Base-by-base conservation (phyloP, 1,284 basidiomycete genomes). In the Phellopilus nigrolimitatus region DNA sequence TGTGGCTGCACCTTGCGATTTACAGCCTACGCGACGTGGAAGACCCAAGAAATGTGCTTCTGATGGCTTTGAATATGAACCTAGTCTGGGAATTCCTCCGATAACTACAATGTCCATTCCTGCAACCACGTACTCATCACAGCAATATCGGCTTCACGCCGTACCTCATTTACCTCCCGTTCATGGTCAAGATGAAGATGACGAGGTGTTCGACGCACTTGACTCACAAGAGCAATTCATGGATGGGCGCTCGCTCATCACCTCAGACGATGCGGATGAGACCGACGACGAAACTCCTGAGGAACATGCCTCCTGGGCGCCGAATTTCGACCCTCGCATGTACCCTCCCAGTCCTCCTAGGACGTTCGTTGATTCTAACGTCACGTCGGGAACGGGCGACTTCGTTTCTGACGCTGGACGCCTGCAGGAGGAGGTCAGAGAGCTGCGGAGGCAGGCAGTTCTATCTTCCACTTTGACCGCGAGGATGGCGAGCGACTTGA, bases 11-110 rank as follows among this genome's bases (percentile, higher is more conserved):
- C 73, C 40, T 13, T 28, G 30, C 19, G 31, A 44, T 4, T 8
- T 19, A 10, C 9, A 30, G 28, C 15, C 10, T 28, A 24, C 37
- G 21, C 43, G 71, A 52, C 71, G 73, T n/a, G 76, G 76, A 13
- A 61, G 77, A 31, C 77, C 77, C 38, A 67, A 70, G 49, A 80
- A 78, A 58, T 49, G 51, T 40, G 36, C 47, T 2, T 43, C 54
- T 33, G 49, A 39, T 37, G 9, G 19, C 54, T 51, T 45, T 41
- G 33, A 44, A 10, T 43, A 42, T 25, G 51, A 49, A 9, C 30
- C 17, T 4, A 39, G 33, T 17, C 15, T 28, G 15, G 48, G 40
- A 21, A 17, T 25, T 4, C 51, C 55, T 19, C 39, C 51, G 27
- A 46, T 31, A 9, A 40, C 44, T 34, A 39, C 43, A 44, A 49